Evolutionary conservation across 1,284 basidiomycete species (phyloP).

Genomic region (Boletellus sp.): DNA sequence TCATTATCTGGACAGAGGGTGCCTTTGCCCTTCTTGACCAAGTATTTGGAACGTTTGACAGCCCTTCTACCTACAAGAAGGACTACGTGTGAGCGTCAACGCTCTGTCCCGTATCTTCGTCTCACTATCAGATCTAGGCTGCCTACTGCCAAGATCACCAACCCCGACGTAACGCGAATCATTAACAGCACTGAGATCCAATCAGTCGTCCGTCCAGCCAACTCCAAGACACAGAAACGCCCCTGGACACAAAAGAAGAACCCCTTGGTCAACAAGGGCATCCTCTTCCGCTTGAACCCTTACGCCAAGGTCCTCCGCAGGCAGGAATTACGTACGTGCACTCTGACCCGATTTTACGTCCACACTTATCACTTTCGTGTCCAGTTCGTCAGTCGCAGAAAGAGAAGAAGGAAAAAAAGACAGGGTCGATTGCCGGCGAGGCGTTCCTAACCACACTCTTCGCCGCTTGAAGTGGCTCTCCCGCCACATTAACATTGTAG

Average conservation of each 20-base stretch:
- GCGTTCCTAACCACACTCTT: slow-evolving; percentile 85
- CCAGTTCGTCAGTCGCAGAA: slow-evolving; percentile 71
- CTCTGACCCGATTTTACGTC: not conserved
- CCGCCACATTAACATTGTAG: not conserved
- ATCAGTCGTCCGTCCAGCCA: slow-evolving; percentile 88
- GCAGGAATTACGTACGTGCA: slow-evolving; percentile 78
- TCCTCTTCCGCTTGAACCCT: slow-evolving; percentile 98
- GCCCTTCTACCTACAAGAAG: slow-evolving; percentile 84
- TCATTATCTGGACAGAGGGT: slow-evolving; percentile 98
- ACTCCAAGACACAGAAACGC: slow-evolving; percentile 78
- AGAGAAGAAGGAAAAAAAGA: slow-evolving; percentile 63
- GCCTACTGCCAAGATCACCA: slow-evolving; percentile 92
- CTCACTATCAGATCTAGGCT: slow-evolving; percentile 48
- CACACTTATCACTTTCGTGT: slow-evolving; percentile 9
- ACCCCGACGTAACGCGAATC: slow-evolving; percentile 95
- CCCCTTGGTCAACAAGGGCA: slow-evolving; percentile 92
- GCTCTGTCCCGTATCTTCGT: not conserved
- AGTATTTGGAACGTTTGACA: slow-evolving; percentile 92
- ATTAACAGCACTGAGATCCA: slow-evolving; percentile 99
- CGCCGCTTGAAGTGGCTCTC: slow-evolving; percentile 59
- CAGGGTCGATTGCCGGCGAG: slow-evolving; percentile 71
- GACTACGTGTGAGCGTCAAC: slow-evolving; percentile 70
- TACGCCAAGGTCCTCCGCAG: slow-evolving; percentile 94
- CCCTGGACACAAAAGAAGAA: slow-evolving; percentile 99
- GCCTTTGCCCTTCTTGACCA: slow-evolving; percentile 93